phyloP scores from a whole-genome alignment of 1,284 basidiomycete species.

The Trichosporon coremiiforme region DNA sequence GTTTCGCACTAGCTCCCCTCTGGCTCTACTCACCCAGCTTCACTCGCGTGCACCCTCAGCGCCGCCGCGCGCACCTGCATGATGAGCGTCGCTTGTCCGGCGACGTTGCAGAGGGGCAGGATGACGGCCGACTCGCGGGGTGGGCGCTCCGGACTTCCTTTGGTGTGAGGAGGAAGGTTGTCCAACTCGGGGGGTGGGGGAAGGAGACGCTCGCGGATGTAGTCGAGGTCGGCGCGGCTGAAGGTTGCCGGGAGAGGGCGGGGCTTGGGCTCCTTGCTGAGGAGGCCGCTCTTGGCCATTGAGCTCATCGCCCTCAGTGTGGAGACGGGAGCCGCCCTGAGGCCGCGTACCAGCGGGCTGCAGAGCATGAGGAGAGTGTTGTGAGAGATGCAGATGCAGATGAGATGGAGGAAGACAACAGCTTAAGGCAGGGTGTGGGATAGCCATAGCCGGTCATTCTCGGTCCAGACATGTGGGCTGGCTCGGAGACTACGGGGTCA shows the following conservation, averaged over 20 bases:
- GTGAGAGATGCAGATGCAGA: not conserved
- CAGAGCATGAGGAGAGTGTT: not conserved
- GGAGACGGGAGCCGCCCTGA: not conserved
- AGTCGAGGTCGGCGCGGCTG: constrained; percentile 33
- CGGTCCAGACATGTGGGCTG: not conserved
- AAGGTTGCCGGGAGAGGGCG: constrained; percentile 34
- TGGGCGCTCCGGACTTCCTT: not conserved
- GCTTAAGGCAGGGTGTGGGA: too few relatives aligned
- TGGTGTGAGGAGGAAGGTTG: constrained; percentile 40
- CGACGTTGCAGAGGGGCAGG: constrained; percentile 50
- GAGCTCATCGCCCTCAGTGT: not conserved
- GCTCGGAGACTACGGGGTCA: not conserved
- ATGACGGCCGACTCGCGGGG: constrained; percentile 45
- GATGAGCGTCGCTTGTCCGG: constrained; percentile 39
- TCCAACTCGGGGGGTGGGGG: constrained; percentile 27
- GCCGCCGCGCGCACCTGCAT: constrained; percentile 42
- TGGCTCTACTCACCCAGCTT: constrained; percentile 45
- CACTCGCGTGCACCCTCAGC: constrained; percentile 49
- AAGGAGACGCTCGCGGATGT: constrained; percentile 32
- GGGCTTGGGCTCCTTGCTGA: not conserved
- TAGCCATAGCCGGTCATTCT: not conserved
- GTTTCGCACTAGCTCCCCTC: too few relatives aligned
- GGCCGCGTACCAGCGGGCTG: not conserved
- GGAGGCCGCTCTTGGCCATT: not conserved
- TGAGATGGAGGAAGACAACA: not conserved